phyloP scores from a whole-genome alignment of 2,329 filamentous ascomycete species.

The Aciculosporium take region DNA sequence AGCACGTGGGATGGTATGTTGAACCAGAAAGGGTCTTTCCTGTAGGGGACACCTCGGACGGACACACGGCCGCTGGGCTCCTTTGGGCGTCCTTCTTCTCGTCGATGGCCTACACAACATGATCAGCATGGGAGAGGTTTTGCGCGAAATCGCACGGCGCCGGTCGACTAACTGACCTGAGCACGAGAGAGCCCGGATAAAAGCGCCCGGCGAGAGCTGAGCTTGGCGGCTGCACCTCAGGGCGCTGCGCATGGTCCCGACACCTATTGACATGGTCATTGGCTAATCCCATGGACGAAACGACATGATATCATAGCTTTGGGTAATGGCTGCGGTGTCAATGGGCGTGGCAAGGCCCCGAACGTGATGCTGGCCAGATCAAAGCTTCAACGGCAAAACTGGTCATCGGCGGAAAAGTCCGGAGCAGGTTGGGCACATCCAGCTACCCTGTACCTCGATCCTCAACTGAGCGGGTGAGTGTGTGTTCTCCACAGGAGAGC shows the following conservation, averaged over 20 bases:
- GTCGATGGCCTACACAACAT: neutral
- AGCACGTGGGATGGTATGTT: conserved; percentile 70
- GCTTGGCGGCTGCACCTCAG: conserved; percentile 12
- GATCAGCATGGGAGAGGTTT: neutral
- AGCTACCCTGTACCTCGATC: neutral
- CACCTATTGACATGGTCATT: conserved; percentile 13
- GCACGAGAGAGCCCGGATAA: neutral
- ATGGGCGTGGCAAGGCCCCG: neutral
- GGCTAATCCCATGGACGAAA: neutral
- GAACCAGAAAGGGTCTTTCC: conserved; percentile 62
- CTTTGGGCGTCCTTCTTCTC: neutral
- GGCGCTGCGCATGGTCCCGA: conserved; percentile 15
- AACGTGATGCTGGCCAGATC: neutral
- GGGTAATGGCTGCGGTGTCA: neutral
- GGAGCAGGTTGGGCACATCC: neutral
- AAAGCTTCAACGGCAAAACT: neutral
- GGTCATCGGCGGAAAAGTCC: too few relatives aligned
- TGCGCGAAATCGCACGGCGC: neutral
- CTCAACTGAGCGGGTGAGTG: too few relatives aligned
- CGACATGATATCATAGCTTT: neutral
- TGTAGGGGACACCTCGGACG: conserved; percentile 50
- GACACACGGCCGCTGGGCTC: neutral
- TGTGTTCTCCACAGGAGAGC: too few relatives aligned
- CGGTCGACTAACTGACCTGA: conserved; percentile 3
- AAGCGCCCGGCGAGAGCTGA: conserved; percentile 6